Base-by-base conservation (phyloP, 1,284 basidiomycete species). In the Leccinum pallidistipes region DNA sequence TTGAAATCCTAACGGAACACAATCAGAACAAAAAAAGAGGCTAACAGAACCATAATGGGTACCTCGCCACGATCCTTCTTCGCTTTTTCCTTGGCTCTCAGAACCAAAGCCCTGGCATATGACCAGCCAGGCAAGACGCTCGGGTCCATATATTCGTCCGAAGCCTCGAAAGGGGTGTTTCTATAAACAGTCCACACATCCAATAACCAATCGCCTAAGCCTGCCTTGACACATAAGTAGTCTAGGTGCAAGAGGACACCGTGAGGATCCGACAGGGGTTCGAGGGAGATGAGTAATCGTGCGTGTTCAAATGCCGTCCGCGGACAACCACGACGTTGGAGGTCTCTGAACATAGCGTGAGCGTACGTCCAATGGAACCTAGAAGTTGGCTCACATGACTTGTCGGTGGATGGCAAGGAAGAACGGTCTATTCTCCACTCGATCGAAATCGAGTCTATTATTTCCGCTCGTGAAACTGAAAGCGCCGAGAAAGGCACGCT, bases 221-320 rank as follows among this genome's bases (percentile, higher is more conserved):
- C 86, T 0, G 88, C 81, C 74, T 94, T 95, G 65, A 93, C 79
- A 0, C 92, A 87, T 10, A 97, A 79, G 71, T 88, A 91, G 68
- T 97, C 95, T 5, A 95, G 81, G 77, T 94, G 91, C n/a, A 94
- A 78, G 3, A 90, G 78, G 1, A 88, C 84, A 3, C 93, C 94
- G 68, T 96, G 94, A 0, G 94, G 95, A 70, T 97, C 94, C 14
- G 81, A 83, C 76, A 86, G 83, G 0, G 94, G 92, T 69, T 96
- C 92, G 0, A 97, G 81, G 0, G 88, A 83, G 63, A 91, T 88
- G 52, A 97, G 79, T 0, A 97, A 81, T 43, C 90, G 85, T 2
- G 91, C 87, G 69, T 94, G 95, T 74, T 96, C 94, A 73, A 96
- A 95, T 0, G 94, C 87, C 0, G 95, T 95, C 9, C 92, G 84